Base-by-base conservation (phyloP, 371 early-diverging fungal species). In the Zopfochytrium polystomum region DNA sequence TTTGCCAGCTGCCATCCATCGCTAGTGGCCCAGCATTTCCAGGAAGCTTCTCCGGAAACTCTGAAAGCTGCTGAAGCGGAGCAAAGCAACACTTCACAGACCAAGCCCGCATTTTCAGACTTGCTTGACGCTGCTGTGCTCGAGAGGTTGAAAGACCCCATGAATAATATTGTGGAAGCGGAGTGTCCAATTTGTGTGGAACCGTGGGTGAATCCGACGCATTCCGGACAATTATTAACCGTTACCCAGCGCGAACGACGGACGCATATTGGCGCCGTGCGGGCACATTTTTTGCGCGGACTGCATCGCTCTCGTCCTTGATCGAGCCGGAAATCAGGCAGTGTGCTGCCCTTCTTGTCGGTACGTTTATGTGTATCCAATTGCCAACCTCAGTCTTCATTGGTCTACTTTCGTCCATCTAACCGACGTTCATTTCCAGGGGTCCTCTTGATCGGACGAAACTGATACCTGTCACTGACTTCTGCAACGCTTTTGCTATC, bases 121-220 rank as follows among this genome's bases (percentile, higher is more conserved):
- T n/a, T n/a, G n/a, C n/a, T n/a, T n/a, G n/a, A n/a, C n/a, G n/a
- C n/a, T n/a, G n/a, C n/a, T n/a, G n/a, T n/a, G n/a, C n/a, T n/a
- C n/a, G n/a, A n/a, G n/a, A n/a, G n/a, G n/a, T n/a, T n/a, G n/a
- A n/a, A n/a, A n/a, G n/a, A n/a, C n/a, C n/a, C n/a, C 2, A n/a
- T 42, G 48, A 53, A 63, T 26, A 32, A 55, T 3, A 55, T 55
- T 13, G 23, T 47, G 15, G 62, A 46, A 5, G 45, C 59, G 29
- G 75, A 75, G 35, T 75, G 75, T 38, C 52, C 68, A 2, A 71
- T 75, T 42, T 75, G 75, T 50, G 55, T 64, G 11, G 75, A 75
- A 38, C 60, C 62, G 48, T n/a, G n/a, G n/a, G n/a, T n/a, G n/a
- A n/a, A n/a, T n/a, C n/a, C n/a, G n/a, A n/a, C n/a, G n/a, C n/a